Conservation (phyloP, 805 yeast species). For the Saccharomyces paradoxus region DNA sequence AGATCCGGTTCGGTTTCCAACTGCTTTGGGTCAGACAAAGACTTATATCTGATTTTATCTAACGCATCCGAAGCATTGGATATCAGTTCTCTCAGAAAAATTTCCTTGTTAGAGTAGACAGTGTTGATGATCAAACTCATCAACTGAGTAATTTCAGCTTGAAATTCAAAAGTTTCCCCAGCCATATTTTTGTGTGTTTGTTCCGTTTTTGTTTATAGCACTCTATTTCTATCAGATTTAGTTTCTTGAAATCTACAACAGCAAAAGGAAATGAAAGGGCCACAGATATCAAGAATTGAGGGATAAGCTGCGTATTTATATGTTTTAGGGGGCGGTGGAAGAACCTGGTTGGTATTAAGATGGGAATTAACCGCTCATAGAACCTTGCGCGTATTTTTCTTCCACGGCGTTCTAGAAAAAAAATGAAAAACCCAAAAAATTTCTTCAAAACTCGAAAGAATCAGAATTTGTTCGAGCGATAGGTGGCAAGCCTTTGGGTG, state of each 20-base stretch:
- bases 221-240: background rate
- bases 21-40: slow-evolving; percentile 83
- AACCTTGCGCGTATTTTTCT: background rate
- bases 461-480: background rate
- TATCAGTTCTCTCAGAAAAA: slow-evolving; percentile 96
- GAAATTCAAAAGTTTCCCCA: slow-evolving; percentile 87
- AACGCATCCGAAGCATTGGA: slow-evolving; percentile 99
- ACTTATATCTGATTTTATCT: slow-evolving; percentile 96
- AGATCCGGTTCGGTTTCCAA: slow-evolving; percentile 93
- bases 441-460: background rate
- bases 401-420: background rate
- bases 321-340: background rate
- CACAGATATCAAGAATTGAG: background rate
- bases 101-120: slow-evolving; percentile 98
- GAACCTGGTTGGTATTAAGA: background rate
- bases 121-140: slow-evolving; percentile 99
- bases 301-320: background rate
- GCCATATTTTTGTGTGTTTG: slow-evolving; percentile 33
- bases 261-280: background rate
- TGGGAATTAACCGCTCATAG: background rate
- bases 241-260: background rate
- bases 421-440: background rate
- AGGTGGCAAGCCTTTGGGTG: background rate
- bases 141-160: slow-evolving; percentile 99
- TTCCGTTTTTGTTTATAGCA: background rate